A percentile compares a stretch with the other conserved stretches of the same genome.
These are phyloP conservation scores for Linum tenue DNA, from an alignment of 345 rosid genomes.

Conservation along the genomic window DNA sequence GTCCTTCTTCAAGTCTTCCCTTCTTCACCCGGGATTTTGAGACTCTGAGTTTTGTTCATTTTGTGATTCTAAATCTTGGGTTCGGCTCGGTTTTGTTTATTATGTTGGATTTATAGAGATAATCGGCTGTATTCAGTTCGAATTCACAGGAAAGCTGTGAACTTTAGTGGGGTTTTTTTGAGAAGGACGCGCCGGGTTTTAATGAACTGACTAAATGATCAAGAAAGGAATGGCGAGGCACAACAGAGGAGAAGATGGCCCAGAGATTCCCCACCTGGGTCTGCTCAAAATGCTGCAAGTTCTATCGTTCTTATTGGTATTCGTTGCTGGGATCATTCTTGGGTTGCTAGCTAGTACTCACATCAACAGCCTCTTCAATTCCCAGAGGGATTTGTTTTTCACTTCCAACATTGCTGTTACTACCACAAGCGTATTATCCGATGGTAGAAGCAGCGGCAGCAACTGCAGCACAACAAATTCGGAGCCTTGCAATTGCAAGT, in stretches of 20 bases:
- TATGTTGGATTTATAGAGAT: no score
- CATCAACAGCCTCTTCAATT: conserved; percentile 46
- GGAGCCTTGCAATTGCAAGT: conserved; percentile 9
- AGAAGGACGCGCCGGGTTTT: no score
- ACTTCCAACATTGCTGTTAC: conserved; percentile 24
- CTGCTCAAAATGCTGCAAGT: conserved; percentile 60
- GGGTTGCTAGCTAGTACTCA: conserved; percentile 68
- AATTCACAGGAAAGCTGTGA: no score
- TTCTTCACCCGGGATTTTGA: no score
- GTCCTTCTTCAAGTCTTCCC: no score
- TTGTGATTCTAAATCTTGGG: no score
- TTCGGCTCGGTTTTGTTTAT: no score
- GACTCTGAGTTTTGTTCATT: no score
- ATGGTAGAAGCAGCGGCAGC: conserved; percentile 14
- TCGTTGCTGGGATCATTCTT: conserved; percentile 67
- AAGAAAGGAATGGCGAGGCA: conserved; percentile 30
- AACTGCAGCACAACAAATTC: not conserved
- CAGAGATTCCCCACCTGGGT: conserved; percentile 27
- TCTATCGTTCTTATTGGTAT: conserved; percentile 62
- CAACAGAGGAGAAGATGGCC: conserved; percentile 30
- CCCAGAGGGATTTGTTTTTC: conserved; percentile 36
- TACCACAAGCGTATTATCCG: conserved; percentile 11
- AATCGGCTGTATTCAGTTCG: no score
- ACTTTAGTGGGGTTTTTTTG: no score
- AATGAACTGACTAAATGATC: no score